Percentiles rank a stretch among this genome's conserved stretches.
These are phyloP conservation scores for Chiua sp. DNA, from an alignment of 1,284 basidiomycete species.

Conservation along the genomic window DNA sequence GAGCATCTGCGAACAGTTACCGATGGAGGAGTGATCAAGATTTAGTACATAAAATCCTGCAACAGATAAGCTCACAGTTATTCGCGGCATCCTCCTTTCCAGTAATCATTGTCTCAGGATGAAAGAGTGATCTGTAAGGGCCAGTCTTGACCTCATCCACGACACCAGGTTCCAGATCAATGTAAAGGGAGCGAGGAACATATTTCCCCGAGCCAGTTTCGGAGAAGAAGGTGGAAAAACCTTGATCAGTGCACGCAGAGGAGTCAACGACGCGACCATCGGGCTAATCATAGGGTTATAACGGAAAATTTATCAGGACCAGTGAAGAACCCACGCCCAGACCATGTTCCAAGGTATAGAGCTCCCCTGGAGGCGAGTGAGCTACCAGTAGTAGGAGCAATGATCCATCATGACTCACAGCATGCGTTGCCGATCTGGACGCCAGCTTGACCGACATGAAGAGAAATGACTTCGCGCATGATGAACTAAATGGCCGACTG, in stretches of 20 bases:
- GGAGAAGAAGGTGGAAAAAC: constrained; percentile 97
- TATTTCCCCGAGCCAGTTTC: constrained; percentile 95
- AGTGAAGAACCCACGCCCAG: constrained; percentile 69
- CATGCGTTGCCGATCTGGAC: constrained; percentile 96
- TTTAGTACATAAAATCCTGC: constrained; percentile 14
- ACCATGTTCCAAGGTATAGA: constrained; percentile 97
- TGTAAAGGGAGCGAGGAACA: constrained; percentile 97
- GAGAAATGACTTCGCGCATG: constrained; percentile 92
- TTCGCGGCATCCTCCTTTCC: constrained; percentile 99
- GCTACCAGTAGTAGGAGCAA: not conserved
- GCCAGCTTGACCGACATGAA: constrained; percentile 94
- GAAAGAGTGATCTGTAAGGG: constrained; percentile 94
- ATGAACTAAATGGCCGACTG: constrained; percentile 4
- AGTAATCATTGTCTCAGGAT: constrained; percentile 98
- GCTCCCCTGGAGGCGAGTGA: constrained; percentile 53
- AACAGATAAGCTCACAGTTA: constrained; percentile 75
- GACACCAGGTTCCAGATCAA: constrained; percentile 95
- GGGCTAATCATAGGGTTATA: constrained; percentile 56
- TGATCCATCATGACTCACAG: constrained; percentile 57
- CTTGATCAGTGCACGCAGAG: constrained; percentile 79
- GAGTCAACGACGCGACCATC: constrained; percentile 88
- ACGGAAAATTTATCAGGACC: not conserved
- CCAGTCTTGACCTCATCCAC: constrained; percentile 98
- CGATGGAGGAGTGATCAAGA: constrained; percentile 18
- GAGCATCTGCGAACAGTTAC: constrained; percentile 73